Base-by-base conservation (phyloP, 2,329 filamentous ascomycete species). In the Nothophaeocryptopus gaeumannii region DNA sequence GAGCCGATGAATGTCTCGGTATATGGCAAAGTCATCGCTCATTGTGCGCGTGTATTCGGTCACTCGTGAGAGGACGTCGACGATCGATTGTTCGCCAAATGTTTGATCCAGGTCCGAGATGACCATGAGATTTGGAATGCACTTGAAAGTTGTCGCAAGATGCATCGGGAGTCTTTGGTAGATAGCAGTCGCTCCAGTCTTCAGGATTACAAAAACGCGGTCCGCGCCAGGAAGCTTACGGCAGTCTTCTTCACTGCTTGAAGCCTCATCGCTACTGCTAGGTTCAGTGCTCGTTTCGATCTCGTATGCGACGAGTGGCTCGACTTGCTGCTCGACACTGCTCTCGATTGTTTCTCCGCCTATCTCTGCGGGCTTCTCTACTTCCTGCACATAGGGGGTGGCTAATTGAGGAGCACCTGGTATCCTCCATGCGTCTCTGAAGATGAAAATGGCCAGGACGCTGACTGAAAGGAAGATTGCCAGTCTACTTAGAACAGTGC, bases 151-250 rank as follows among this genome's bases (percentile, higher is more conserved):
- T 1, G 78, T 80, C 41, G 72, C 61, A 54, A 82, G 75, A 59
- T 83, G 80, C 5, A 74, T 67, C 2, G 79, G 78, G 4, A 84
- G 73, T 61, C 81, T 81, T 20, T 77, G 70, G 54, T 72, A 69
- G 3, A 78, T 72, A 58, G 83, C 80, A 11, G 78, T 79, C 11
- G 80, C 78, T 47, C 80, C 81, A 0, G 81, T 83, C 60, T 79
- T 79, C 52, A 84, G 67, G 32, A 82, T 67, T 16, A 84, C 72
- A 56, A 83, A 74, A 44, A 83, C 66, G 53, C 82, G 71, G 2
- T 77, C 69, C 5, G 71, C 67, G 37, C 68, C 67, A 2, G 61
- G 59, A 11, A 63, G 46, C 42, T 53, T 46, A n/a, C 44, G 49
- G 45, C 63, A 64, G 34, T 42, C 39, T n/a, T 35, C 16, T 4